Conservation (phyloP, 495 filamentous ascomycete genomes). For the Hyphodiscus hymeniophilus region DNA sequence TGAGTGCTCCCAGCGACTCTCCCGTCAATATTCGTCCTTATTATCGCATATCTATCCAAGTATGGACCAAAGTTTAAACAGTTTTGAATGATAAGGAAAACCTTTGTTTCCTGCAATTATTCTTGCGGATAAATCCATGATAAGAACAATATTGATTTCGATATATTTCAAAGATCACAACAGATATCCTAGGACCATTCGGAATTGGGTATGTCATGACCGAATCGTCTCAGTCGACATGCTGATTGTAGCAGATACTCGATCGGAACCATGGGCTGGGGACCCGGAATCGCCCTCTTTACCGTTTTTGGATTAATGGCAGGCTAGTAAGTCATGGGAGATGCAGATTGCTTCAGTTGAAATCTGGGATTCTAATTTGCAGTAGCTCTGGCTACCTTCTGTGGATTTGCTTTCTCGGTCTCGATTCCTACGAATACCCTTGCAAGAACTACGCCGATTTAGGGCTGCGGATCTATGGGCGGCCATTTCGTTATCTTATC, state of each 20-base stretch:
- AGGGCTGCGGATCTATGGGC: constrained; percentile 44
- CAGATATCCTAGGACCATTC: constrained; percentile 48
- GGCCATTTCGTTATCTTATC: constrained; percentile 37
- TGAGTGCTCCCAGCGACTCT: no score
- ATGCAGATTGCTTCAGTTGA: no score
- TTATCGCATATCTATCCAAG: no score
- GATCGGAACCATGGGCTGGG: constrained; percentile 33
- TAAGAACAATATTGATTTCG: no score
- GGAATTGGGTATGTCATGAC: constrained; percentile 22
- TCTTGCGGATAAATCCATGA: no score
- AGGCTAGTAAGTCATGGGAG: constrained; percentile 12
- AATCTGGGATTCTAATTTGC: background rate
- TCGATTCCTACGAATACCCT: constrained; percentile 48
- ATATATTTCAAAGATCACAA: no score
- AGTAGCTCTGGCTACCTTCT: constrained; percentile 28
- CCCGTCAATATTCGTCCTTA: no score
- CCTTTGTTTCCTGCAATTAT: no score
- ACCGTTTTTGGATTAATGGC: constrained; percentile 37
- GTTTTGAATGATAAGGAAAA: no score
- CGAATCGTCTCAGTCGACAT: background rate
- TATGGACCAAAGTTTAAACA: no score
- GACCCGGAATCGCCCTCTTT: constrained; percentile 40
- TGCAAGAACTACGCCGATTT: constrained; percentile 51
- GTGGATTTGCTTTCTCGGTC: constrained; percentile 1
- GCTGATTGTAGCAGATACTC: constrained; percentile 10